Evolutionary conservation across 768 basidiomycete species (phyloP), one percentile per base, ranked within the genome.

Genomic region (Mycena olivaceomarginata): DNA sequence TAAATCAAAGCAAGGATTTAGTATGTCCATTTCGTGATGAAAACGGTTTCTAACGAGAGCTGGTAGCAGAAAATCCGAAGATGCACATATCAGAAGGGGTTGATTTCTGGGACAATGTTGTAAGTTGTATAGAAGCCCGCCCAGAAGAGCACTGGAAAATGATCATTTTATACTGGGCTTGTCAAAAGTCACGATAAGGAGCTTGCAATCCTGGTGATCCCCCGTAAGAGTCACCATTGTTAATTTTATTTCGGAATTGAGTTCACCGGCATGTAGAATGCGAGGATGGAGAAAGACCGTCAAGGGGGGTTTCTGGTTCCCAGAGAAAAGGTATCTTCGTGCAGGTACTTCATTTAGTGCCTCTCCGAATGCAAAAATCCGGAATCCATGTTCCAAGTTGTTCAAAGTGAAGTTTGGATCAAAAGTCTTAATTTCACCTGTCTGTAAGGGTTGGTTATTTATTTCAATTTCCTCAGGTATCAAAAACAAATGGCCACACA

Each of bases 321-420:
- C 62, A 18, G 45, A 1, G 13, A 63, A 13, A 7, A 16, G 20
- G 6, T 1, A 53, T 65, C 22, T 72, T 18, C 41, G 5, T 8
- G 62, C 59, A 37, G 60, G 25, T 4, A 72, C 20, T 41, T 72
- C 51, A 18, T 63, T 46, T 15, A 46, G 20, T 2, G 16, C 4
- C 25, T 66, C 63, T 64, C 15, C 62, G 25, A 73, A 73, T 41
- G 62, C 48, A 66, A 73, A 73, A 20, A 73, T 73, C 16, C 72
- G 45, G 72, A 73, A 73, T 39, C 72, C 72, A 5, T 45, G 25
- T 8, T 63, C 31, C 16, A 64, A 12, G 20, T 37, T 40, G 31
- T 46, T 25, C 37, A 73, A 43, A 7, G 31, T 41, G 31, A 72
- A 53, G 41, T 72, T 37, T 8, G 71, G 71, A 64, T 72, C 71